Evolutionary conservation across 257 asterid species (phyloP), one percentile per base, ranked within the genome.

Genomic region (Solanum virginianum): DNA sequence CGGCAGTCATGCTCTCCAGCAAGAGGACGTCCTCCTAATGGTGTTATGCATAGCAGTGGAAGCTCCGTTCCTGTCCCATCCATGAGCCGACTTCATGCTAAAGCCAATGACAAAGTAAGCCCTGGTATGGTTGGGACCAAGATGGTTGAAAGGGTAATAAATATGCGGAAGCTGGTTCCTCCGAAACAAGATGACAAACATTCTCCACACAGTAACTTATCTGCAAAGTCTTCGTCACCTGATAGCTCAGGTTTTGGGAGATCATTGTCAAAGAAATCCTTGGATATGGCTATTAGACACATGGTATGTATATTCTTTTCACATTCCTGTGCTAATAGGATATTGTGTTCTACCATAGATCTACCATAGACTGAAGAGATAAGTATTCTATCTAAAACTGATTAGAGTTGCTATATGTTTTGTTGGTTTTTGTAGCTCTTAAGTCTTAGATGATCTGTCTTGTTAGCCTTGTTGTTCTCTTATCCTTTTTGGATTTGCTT

Each of bases 201-300:
- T 88, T 95, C 98, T 3, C 98, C 97, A 24, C 91, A 83, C 75
- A 92, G 98, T 87, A 95, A 93, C 90, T 90, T 94, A 87, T 95
- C 98, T 49, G 98, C 93, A 26, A 95, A 95, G 89, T 92, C 97
- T 77, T 91, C 95, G 12, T 95, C 98, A 20, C 98, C 98, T 18
- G 99, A 95, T 85, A 93, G 97, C 90, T 85, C 93, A 24, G 99
- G 99, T 22, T 95, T 97, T 84, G 99, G 99, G 81, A 93, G 99
- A 91, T 93, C 94, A 43, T 95, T 97, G 24, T 97, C 99, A 13
- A 95, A 95, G 94, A 97, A 95, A 88, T 97, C 99, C 49, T 88
- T 97, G 85, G 99, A 97, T 88, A 97, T 97, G 99, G 99, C 99
- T 74, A 97, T 97, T 69, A 89, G 99, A 83, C 99, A 97, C 83